These are phyloP conservation scores for Flaveria trinervia DNA, from an alignment of 129 eudicot species.

Conservation along the genomic window DNA sequence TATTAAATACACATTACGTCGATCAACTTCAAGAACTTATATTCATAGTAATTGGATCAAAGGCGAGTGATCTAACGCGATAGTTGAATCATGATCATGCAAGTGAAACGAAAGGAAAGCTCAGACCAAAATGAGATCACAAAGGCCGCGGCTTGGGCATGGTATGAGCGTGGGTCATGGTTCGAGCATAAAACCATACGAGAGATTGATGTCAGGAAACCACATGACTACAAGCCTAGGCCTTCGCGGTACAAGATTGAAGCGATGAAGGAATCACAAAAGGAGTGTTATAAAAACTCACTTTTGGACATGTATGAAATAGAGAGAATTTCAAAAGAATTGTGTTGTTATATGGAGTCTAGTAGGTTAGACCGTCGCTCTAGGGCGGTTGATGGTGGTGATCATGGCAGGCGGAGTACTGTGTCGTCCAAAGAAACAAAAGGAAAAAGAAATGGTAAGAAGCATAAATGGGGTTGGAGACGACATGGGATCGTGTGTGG, in stretches of 20 bases:
- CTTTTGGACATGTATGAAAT: constrained; percentile 63
- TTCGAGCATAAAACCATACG: constrained; percentile 37
- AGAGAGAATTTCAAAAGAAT: constrained; percentile 51
- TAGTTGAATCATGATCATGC: constrained; percentile 11
- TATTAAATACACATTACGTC: neutral
- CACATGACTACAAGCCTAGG: constrained; percentile 20
- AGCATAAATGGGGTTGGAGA: constrained; percentile 36
- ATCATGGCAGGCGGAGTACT: constrained; percentile 28
- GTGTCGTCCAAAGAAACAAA: constrained; percentile 21
- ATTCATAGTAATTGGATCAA: neutral
- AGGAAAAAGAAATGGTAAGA: constrained; percentile 13
- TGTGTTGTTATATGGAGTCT: constrained; percentile 41
- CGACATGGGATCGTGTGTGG: constrained; percentile 43
- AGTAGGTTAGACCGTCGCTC: constrained; percentile 24
- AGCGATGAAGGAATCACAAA: constrained; percentile 41
- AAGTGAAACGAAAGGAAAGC: constrained; percentile 6
- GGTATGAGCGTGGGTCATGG: constrained; percentile 72
- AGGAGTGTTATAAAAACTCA: constrained; percentile 30
- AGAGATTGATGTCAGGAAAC: constrained; percentile 38
- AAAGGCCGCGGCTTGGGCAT: constrained; percentile 78
- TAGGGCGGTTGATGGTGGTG: constrained; percentile 6
- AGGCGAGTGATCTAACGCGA: neutral
- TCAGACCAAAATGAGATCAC: constrained; percentile 42
- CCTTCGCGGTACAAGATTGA: constrained; percentile 71
- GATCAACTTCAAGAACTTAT: neutral